Evolutionary conservation across 352 stramenopile species (phyloP).

Genomic region (Phytophthora tentaculata): DNA sequence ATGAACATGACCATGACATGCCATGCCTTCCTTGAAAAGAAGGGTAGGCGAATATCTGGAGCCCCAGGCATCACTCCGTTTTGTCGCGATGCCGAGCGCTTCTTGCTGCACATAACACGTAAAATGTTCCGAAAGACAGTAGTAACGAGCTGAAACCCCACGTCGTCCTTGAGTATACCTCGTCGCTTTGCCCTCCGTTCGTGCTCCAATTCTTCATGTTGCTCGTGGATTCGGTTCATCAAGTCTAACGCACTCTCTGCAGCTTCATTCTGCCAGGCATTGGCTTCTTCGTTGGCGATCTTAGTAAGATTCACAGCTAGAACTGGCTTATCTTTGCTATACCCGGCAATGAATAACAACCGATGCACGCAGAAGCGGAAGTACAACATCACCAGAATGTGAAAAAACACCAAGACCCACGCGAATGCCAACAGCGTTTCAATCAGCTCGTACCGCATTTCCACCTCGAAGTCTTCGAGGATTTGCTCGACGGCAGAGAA

Average conservation of each 20-base stretch:
- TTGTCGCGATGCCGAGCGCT: background rate
- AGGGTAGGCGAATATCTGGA: slow-evolving; percentile 28
- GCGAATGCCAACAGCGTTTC: slow-evolving; percentile 38
- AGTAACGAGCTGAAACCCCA: slow-evolving; percentile 25
- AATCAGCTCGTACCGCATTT: slow-evolving; percentile 37
- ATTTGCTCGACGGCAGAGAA: slow-evolving; percentile 33
- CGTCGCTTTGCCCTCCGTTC: slow-evolving; percentile 3
- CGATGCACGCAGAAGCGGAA: slow-evolving; percentile 41
- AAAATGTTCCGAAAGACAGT: slow-evolving; percentile 15
- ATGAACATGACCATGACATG: slow-evolving; percentile 64
- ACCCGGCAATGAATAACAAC: slow-evolving; percentile 41
- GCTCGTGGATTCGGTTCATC: slow-evolving; percentile 23
- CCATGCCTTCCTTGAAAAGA: slow-evolving; percentile 68
- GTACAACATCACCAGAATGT: slow-evolving; percentile 47
- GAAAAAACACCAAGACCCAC: slow-evolving; percentile 36
- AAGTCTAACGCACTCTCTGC: slow-evolving; percentile 23
- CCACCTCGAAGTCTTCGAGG: slow-evolving; percentile 21
- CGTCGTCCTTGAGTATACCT: slow-evolving; percentile 17
- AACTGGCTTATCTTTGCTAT: slow-evolving; percentile 15
- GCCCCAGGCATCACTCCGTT: slow-evolving; percentile 15
- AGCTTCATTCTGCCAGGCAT: slow-evolving; percentile 26
- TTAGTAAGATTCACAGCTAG: slow-evolving; percentile 11
- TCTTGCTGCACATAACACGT: slow-evolving; percentile 11
- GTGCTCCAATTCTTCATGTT: slow-evolving; percentile 32
- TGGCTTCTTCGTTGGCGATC: slow-evolving; percentile 26